Conservation (phyloP, 805 yeast species). For the Wickerhamomyces bovis region DNA sequence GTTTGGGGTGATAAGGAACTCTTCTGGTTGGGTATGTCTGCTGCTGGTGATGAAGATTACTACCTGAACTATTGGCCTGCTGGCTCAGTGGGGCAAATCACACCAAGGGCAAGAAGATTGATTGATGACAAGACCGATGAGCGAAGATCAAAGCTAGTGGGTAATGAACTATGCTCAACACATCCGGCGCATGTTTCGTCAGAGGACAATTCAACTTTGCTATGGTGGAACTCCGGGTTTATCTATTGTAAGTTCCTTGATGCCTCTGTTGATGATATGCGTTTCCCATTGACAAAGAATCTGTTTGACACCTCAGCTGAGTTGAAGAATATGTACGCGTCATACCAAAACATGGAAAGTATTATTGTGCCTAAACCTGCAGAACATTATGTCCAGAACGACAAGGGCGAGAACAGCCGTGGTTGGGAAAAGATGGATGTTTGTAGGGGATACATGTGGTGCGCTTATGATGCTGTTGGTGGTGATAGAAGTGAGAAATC, state of each 20-base stretch:
- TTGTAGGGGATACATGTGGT: slow-evolving; percentile 49
- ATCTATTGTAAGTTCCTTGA: slow-evolving; percentile 31
- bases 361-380: slow-evolving; percentile 47
- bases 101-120: slow-evolving; percentile 14
- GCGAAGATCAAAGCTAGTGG: slow-evolving; percentile 14
- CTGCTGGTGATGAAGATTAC: slow-evolving; percentile 49
- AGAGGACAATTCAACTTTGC: slow-evolving; percentile 36
- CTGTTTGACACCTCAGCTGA: slow-evolving; percentile 15
- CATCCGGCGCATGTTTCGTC: slow-evolving; percentile 57
- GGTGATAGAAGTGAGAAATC: slow-evolving; percentile 15
- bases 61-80: slow-evolving; percentile 48
- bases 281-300: slow-evolving; percentile 18
- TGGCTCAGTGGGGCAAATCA: slow-evolving; percentile 49
- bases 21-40: slow-evolving; percentile 56
- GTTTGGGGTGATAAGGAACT: slow-evolving; percentile 67
- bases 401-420: slow-evolving; percentile 35
- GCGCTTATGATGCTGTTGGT: slow-evolving; percentile 53
- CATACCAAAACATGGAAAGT: slow-evolving; percentile 34
- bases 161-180: slow-evolving; percentile 47
- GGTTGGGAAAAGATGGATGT: slow-evolving; percentile 43
- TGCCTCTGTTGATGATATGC: slow-evolving; percentile 3
- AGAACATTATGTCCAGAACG: slow-evolving; percentile 26
- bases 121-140: slow-evolving; percentile 11
- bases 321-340: slow-evolving; percentile 28
- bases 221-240: slow-evolving; percentile 58